Evolutionary conservation across 2,329 filamentous ascomycete genomes (phyloP), one percentile per base, ranked within the genome.

Genomic region (Daldinia sp.): DNA sequence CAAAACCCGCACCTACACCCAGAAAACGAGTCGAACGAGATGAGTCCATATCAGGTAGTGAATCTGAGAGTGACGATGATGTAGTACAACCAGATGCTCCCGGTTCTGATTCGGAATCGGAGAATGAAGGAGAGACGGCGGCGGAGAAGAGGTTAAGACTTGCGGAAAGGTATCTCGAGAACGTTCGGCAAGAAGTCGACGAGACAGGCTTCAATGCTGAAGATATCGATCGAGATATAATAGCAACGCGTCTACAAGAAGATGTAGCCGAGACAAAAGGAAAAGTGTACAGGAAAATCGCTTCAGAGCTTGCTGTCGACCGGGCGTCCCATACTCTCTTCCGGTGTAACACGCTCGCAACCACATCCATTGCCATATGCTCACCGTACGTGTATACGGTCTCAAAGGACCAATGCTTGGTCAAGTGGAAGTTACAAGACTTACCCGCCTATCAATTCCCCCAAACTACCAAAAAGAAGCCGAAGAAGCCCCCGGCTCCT

Each of bases 241-340:
- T 99, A 75, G 94, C 95, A 46, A 93, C 97, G 79, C 86, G 94
- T 74, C 83, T 99, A 74, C 90, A 95, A 80, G 93, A 98, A 81
- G 96, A 98, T 78, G 93, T 96, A 48, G 90, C 96, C 59, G 96
- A 98, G 82, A 89, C 89, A 63, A 98, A 98, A 82, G 96, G 96
- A 65, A 91, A 92, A 74, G 87, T 97, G 56, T 98, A 97, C 82
- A 88, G 93, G 58, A 88, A 89, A 78, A 88, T 99, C 73, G 92
- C 92, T 39, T 83, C 87, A 23, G 87, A 92, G 72, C 85, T 97
- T 71, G 88, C 90, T 69, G 92, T 97, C 78, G 83, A 83, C 57
- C 82, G 85, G 37, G 91, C 92, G 41, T 85, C 86, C 15, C 88
- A 92, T 78, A 90, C 90, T 4, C 87, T 91, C 72, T 95, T 96